Percentiles rank a stretch among this genome's conserved stretches.
phyloP scores from a whole-genome alignment of 192 early-diverging fungal genomes.

The Bifiguratus adelaidae region DNA sequence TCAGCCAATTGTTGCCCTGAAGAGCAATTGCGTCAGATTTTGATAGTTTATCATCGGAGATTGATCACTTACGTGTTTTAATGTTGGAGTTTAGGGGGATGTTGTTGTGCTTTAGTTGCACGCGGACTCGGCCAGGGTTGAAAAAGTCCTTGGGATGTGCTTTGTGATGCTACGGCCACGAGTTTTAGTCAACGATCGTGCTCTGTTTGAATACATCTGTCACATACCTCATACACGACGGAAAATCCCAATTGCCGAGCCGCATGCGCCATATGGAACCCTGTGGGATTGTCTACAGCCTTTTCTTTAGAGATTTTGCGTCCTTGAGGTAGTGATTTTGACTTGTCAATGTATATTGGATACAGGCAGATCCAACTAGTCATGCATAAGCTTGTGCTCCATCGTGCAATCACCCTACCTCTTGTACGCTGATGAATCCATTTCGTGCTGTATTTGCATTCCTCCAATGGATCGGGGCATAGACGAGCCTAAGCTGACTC shows the following conservation, averaged over 20 bases:
- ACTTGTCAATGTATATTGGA: constrained; percentile 58
- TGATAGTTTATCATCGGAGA: background rate
- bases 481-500: background rate
- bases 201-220: background rate
- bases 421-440: constrained; percentile 17
- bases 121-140: constrained; percentile 56
- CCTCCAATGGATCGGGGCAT: constrained; percentile 1
- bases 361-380: constrained; percentile 61
- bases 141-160: constrained; percentile 61
- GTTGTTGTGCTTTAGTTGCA: constrained; percentile 40
- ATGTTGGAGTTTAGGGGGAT: constrained; percentile 30
- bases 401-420: constrained; percentile 4
- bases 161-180: constrained; percentile 28
- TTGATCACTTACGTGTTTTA: constrained; percentile 30
- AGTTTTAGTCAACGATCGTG: background rate
- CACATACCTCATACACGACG: constrained; percentile 52
- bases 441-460: constrained; percentile 5
- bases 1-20: no score
- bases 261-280: constrained; percentile 51
- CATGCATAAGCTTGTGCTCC: background rate
- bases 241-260: constrained; percentile 44
- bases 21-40: no score
- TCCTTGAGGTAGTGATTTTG: constrained; percentile 43
- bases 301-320: constrained; percentile 41
- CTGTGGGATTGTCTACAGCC: constrained; percentile 47